Base-by-base conservation (phyloP, 805 yeast genomes). In the Pichia californica region DNA sequence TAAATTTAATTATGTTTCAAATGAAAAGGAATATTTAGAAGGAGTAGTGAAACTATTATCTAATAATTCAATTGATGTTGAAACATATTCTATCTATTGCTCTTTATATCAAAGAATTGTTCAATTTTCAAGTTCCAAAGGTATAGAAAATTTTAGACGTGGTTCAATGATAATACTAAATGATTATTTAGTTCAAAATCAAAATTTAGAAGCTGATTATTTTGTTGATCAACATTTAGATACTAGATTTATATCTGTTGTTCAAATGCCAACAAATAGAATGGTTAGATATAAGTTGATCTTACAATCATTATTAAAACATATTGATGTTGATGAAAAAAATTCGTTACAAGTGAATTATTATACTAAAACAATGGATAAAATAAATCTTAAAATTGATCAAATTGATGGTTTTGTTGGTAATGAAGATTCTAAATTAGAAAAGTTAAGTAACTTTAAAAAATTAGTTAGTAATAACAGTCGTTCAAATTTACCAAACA, bases 191-290 rank as follows among this genome's bases (percentile, higher is more conserved):
- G 28, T 57, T 49, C 47, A 58, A 48, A 50, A 49, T 25, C 34
- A 45, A 46, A 40, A 49, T 28, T 21, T 40, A 20, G 6, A 46
- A n/a, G 25, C 36, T 16, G 41, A 41, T 15, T 30, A n/a, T 21
- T 69, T 19, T 59, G 59, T 63, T 60, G 68, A 74, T 47, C 67
- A 69, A 5, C 51, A 50, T 3, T 52, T 68, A 52, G 85, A 79
- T 54, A 61, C 77, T 23, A 71, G 83, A 5, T 75, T 79, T 39
- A 52, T 57, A 27, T 77, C 83, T 0, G 63, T 79, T 48, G 57
- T 75, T 25, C 79, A 76, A 51, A 70, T 68, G 56, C 83, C 85
- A 3, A 63, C 76, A 10, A 58, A 71, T 32, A 57, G 83, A 48
- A 61, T 74, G 8, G 57, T 71, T 3, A 74, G 76, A 49, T 77